These are phyloP conservation scores for Beauveria australis DNA, from an alignment of 2,329 filamentous ascomycete genomes.

Conservation along the genomic window DNA sequence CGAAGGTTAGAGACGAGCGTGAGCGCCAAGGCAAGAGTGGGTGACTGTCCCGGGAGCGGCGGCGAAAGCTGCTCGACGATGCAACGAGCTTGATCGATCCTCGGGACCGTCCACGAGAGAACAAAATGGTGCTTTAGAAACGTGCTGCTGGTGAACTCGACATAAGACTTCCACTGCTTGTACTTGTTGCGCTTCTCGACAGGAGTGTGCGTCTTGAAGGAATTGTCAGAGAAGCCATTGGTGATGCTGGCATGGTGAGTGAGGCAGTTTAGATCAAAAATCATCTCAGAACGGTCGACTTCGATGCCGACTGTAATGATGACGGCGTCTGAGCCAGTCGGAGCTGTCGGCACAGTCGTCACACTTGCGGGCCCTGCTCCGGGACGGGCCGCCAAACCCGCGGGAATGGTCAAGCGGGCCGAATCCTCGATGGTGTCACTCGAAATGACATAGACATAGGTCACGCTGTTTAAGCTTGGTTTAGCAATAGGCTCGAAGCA, in stretches of 20 bases:
- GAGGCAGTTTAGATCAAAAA: neutral
- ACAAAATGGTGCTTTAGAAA: neutral
- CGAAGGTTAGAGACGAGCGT: neutral
- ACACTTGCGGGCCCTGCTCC: neutral
- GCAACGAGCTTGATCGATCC: neutral
- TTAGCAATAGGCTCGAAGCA: no score
- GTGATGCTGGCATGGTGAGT: neutral
- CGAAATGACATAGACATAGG: neutral
- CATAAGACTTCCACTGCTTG: neutral
- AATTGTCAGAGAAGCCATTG: neutral
- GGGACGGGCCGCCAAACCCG: neutral
- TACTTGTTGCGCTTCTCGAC: neutral
- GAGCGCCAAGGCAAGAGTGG: neutral
- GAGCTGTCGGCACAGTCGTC: neutral
- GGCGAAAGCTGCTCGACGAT: neutral
- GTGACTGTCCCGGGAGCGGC: neutral
- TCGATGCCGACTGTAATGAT: neutral
- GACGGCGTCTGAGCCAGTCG: neutral
- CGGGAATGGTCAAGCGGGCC: neutral
- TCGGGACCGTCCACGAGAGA: neutral
- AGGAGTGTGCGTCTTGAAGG: neutral
- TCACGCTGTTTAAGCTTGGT: neutral
- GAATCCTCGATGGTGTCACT: neutral
- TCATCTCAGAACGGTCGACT: neutral
- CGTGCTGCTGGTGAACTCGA: neutral